phyloP scores from a whole-genome alignment of 2,329 filamentous ascomycete genomes.

The Fusarium sublunatum region DNA sequence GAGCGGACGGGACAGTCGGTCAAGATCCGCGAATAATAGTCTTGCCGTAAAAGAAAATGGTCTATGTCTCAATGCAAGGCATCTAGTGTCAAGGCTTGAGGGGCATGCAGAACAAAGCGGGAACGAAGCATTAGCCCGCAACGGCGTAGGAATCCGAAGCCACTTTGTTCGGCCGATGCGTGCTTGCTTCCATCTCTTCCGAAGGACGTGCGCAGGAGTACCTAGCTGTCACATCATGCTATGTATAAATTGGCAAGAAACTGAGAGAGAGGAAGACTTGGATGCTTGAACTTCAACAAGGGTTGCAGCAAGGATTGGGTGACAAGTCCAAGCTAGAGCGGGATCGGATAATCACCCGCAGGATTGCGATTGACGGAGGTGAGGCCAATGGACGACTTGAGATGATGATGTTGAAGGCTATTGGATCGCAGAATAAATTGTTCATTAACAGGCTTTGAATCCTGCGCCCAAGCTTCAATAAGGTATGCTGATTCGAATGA shows the following conservation, averaged over 20 bases:
- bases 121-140: constrained; percentile 45
- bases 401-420: constrained; percentile 31
- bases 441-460: constrained; percentile 20
- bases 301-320: constrained; percentile 18
- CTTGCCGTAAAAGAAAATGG: constrained; percentile 27
- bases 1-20: constrained; percentile 43
- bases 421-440: constrained; percentile 46
- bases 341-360: constrained; percentile 41
- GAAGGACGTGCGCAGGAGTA: constrained; percentile 23
- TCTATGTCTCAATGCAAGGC: constrained; percentile 41
- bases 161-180: constrained; percentile 28
- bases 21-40: constrained; percentile 38
- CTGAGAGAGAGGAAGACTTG: constrained; percentile 12
- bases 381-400: constrained; percentile 44
- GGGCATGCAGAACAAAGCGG: constrained; percentile 43
- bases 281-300: constrained; percentile 24
- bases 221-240: constrained; percentile 23
- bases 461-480: constrained; percentile 9
- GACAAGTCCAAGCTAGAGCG: constrained; percentile 20
- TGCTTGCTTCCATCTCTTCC: constrained; percentile 32
- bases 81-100: constrained; percentile 38
- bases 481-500: constrained; percentile 10
- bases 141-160: constrained; percentile 33
- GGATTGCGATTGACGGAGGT: constrained; percentile 46
- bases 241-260: constrained; percentile 6